Evolutionary conservation across 345 rosid genomes (phyloP), one percentile per base, ranked within the genome.

Genomic region (Draba incana): DNA sequence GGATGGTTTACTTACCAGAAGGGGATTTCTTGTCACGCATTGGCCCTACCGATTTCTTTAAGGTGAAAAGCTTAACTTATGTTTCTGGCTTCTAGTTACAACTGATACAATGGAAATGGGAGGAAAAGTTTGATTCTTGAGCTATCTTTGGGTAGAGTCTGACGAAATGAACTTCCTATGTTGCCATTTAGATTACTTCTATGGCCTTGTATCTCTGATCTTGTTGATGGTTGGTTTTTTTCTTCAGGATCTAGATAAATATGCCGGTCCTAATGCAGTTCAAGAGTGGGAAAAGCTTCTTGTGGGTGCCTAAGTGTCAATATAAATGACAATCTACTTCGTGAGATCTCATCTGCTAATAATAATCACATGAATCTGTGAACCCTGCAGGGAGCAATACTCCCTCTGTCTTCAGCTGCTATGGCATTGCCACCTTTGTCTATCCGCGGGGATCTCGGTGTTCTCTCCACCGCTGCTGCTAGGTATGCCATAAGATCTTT

Each of bases 1-100:
- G 97, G 98, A 92, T 81, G 97, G 98, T 92, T 25, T 90, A 86
- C 71, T 66, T 93, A 62, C 98, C 97, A 24, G 98, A 92, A 80
- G 98, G 89, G 6, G 96, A 92, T 42, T 88, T 92, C 82, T 81
- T 90, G 75, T 92, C 98, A 3, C 88, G 79, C 55, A 93, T 93
- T 31, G 97, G 98, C 27, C 96, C 97, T 25, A 86, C 97, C 1
- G 96, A 90, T 65, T 90, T 90, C 80, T 90, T 75, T 74, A 90
- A 93, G 98, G 98, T 93, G 62, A 59, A 42, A 20, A 10, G 1
- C 49, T 66, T 11, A 49, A 9, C 23, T 15, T 59, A 35, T 39
- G 52, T 27, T 24, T 15, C 4, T 4, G 12, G 4, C 15, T 23
- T 33, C 3, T 25, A 12, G 30, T 57, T 46, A n/a, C 6, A 16